phyloP scores from a whole-genome alignment of 176 grass and related monocot species.

The Oryza nivara region DNA sequence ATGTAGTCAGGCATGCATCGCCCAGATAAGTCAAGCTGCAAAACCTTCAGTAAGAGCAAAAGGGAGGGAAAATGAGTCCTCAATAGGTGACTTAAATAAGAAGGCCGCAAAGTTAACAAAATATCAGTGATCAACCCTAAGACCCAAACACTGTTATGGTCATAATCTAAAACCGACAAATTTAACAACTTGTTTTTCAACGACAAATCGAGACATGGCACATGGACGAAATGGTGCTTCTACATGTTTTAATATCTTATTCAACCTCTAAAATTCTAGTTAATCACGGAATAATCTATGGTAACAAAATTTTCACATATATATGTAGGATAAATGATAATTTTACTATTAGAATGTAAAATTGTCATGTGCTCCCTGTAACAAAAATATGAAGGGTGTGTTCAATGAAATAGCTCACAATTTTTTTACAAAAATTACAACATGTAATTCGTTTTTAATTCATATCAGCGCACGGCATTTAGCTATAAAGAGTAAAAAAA shows the following conservation, averaged over 20 bases:
- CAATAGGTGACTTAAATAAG: slow-evolving; percentile 1
- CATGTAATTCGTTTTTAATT: neutral
- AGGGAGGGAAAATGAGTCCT: slow-evolving; percentile 9
- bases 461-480: neutral
- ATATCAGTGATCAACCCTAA: slow-evolving; percentile 10
- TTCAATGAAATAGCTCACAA: neutral
- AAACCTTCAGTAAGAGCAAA: slow-evolving; percentile 52
- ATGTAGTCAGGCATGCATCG: slow-evolving; percentile 89
- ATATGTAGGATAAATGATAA: neutral
- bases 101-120: slow-evolving; percentile 20
- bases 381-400: neutral
- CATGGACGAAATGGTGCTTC: neutral
- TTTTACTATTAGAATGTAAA: neutral
- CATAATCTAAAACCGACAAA: neutral
- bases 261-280: neutral
- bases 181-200: neutral
- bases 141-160: neutral
- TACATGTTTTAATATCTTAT: neutral
- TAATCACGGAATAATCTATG: neutral
- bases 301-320: neutral
- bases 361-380: neutral
- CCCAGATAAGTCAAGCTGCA: slow-evolving; percentile 90
- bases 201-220: neutral
- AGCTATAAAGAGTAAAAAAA: slow-evolving; percentile 15
- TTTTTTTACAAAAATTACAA: neutral